Evolutionary conservation across 345 rosid genomes (phyloP), one percentile per base, ranked within the genome.

Genomic region (Heritiera littoralis): DNA sequence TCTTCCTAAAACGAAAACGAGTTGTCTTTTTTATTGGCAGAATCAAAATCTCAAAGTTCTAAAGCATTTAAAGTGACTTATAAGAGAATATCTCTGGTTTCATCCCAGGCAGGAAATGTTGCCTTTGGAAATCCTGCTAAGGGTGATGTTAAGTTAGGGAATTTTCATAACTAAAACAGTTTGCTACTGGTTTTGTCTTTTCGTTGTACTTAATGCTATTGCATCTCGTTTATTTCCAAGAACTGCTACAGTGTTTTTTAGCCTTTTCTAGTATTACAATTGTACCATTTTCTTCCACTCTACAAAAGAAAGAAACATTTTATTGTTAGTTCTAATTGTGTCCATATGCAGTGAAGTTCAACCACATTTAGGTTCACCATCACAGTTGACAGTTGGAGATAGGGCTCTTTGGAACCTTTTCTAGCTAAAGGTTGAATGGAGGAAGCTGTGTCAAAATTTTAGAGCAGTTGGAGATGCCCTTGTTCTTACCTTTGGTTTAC

Each of bases 401-500:
- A 97, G 99, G 99, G 99, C 72, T 89, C 95, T 46, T 82, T 92
- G 90, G 87, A 91, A 88, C 86, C 94, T 72, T 87, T 86, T 61
- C 84, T 79, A 40, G 86, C 84, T 43, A 89, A 80, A 79, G 70
- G 88, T 80, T 77, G 61, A 74, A 23, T 60, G 20, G 81, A 79
- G 84, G 78, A 81, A 77, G 58, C 46, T 74, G 48, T 68, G 75
- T 71, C 76, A 2, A 80, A 80, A 35, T 35, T 3, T 35, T 35
- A 35, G 38, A 74, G 60, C 75, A 46, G 58, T 58, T 35, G 38
- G 38, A 59, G 28, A 20, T 30, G n/a, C 35, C 28, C 51, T 15
- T 66, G 40, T 79, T 68, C 30, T 77, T 40, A 63, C 58, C 35
- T 28, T 30, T 10, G 30, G 43, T 9, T 54, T 54, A 40, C 30